Evolutionary conservation across 495 filamentous ascomycete genomes (phyloP).

Genomic region (Daldinia caldariorum): DNA sequence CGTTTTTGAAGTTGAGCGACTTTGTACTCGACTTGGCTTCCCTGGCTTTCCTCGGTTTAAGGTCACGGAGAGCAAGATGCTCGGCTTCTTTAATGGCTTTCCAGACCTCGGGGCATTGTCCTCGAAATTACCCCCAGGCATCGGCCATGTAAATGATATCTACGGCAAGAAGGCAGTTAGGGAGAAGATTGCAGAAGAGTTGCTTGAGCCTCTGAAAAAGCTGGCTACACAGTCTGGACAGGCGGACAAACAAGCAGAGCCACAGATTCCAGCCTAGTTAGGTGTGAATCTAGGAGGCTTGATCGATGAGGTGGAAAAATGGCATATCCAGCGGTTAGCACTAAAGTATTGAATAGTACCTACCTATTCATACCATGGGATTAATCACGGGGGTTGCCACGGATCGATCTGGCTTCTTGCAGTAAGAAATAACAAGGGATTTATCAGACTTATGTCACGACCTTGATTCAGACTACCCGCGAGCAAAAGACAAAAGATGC

Average conservation of each 20-base stretch:
- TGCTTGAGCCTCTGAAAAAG: conserved; percentile 36
- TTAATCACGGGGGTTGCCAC: neutral
- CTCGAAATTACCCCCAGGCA: conserved; percentile 32
- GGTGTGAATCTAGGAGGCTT: neutral
- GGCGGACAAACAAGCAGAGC: neutral
- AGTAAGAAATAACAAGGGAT: neutral
- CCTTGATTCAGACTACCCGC: too few relatives aligned
- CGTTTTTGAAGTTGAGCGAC: neutral
- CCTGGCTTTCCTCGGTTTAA: neutral
- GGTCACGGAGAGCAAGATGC: neutral
- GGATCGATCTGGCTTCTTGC: neutral
- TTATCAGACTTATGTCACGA: too few relatives aligned
- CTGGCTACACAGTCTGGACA: conserved; percentile 27
- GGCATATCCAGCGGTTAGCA: neutral
- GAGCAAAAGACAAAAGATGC: too few relatives aligned
- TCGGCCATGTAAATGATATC: conserved; percentile 42
- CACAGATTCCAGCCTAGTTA: conserved; percentile 2
- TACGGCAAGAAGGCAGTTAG: conserved; percentile 41
- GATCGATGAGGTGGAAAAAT: neutral
- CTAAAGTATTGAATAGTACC: neutral
- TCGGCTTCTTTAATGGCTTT: conserved; percentile 24
- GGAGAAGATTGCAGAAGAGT: conserved; percentile 48
- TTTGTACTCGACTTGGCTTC: conserved; percentile 22
- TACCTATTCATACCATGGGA: neutral
- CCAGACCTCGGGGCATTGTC: conserved; percentile 24